Conservation (phyloP, 2,329 filamentous ascomycete species). For the Fusarium citri region DNA sequence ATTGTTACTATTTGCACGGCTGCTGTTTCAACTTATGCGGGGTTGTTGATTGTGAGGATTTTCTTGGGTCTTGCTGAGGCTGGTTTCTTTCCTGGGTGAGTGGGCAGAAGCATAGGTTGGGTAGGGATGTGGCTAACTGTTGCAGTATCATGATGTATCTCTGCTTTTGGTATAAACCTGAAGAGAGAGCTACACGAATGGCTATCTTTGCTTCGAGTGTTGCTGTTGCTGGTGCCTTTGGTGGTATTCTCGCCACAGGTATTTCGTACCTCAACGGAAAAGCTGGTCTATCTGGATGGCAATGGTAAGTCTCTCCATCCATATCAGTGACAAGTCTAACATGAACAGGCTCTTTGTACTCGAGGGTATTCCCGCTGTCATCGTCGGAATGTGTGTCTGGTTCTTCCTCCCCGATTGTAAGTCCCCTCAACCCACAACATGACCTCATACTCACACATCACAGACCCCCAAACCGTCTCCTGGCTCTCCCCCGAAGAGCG, state of each 20-base stretch:
- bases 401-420: slow-evolving; percentile 50
- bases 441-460: neutral
- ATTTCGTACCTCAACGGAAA: slow-evolving; percentile 61
- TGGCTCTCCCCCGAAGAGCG: slow-evolving; percentile 51
- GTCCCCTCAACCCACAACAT: fast-evolving
- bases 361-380: slow-evolving; percentile 50
- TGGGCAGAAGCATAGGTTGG: too few relatives aligned
- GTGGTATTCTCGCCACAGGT: slow-evolving; percentile 66
- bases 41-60: slow-evolving; percentile 60
- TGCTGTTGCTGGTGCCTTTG: slow-evolving; percentile 69
- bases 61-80: slow-evolving; percentile 64
- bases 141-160: slow-evolving; percentile 64
- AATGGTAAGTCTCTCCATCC: slow-evolving; percentile 43
- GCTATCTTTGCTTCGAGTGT: slow-evolving; percentile 70
- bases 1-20: slow-evolving; percentile 62
- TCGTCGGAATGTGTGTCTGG: slow-evolving; percentile 49
- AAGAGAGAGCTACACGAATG: slow-evolving; percentile 68
- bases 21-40: slow-evolving; percentile 59
- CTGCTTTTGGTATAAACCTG: slow-evolving; percentile 71
- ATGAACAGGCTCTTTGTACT: slow-evolving; percentile 70
- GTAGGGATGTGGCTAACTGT: neutral
- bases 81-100: slow-evolving; percentile 61
- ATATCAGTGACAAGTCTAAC: neutral
- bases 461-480: slow-evolving; percentile 49
- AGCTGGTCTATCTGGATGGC: slow-evolving; percentile 65